Percentiles rank a stretch among this genome's conserved stretches.
These are phyloP conservation scores for Papilionanthe hybrid DNA, from an alignment of 116 monocot species.

Conservation along the genomic window DNA sequence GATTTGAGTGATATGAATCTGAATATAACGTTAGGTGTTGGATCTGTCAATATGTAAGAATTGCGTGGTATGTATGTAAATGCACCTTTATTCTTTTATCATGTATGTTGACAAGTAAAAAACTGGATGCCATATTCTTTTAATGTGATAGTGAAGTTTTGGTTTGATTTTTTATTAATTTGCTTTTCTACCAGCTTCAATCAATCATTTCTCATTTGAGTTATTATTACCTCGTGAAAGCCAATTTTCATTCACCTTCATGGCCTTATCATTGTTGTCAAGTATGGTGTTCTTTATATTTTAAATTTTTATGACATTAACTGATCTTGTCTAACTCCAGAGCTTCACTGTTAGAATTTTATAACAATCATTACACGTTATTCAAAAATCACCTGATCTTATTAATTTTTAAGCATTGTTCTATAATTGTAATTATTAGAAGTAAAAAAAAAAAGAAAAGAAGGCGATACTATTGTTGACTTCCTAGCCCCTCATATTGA, in stretches of 20 bases:
- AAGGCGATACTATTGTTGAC: neutral
- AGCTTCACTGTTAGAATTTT: neutral
- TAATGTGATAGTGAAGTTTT: neutral
- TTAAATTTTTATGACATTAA: neutral
- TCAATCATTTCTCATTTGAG: neutral
- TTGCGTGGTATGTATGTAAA: too few species aligned
- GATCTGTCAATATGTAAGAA: too few species aligned
- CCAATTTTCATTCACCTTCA: neutral
- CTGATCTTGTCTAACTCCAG: neutral
- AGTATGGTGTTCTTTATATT: neutral
- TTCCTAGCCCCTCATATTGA: neutral
- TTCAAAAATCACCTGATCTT: too few species aligned
- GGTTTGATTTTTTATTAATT: neutral
- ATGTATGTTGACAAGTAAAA: neutral
- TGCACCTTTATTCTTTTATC: neutral
- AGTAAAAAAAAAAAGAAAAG: neutral
- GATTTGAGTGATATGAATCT: too few species aligned
- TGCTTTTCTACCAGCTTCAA: neutral
- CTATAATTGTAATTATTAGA: neutral
- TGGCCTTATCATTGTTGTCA: neutral
- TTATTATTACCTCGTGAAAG: neutral
- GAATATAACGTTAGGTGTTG: too few species aligned
- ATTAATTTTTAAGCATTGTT: neutral
- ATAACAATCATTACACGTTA: neutral
- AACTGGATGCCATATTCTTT: neutral